These are phyloP conservation scores for Nothopassalora personata DNA, from an alignment of 2,329 filamentous ascomycete genomes.

Conservation along the genomic window DNA sequence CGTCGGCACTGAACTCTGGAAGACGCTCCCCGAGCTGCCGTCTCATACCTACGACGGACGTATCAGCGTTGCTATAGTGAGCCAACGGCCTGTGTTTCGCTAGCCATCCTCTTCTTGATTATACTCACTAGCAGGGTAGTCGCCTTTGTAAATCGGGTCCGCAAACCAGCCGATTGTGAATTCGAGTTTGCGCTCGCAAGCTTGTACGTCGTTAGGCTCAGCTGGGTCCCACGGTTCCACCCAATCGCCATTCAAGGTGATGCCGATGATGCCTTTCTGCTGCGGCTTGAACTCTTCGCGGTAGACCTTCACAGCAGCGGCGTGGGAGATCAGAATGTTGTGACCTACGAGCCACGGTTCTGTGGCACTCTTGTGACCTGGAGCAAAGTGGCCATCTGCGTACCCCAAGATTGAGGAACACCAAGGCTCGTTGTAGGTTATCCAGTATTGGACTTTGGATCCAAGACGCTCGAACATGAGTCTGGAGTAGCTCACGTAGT, in stretches of 20 bases:
- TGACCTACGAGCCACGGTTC: constrained; percentile 83
- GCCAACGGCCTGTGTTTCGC: neutral
- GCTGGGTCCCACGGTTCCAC: constrained; percentile 24
- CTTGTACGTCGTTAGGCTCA: constrained; percentile 7
- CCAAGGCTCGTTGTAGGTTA: constrained; percentile 61
- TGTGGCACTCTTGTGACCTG: constrained; percentile 69
- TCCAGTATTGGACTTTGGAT: constrained; percentile 74
- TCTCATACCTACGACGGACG: constrained; percentile 50
- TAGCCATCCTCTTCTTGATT: neutral
- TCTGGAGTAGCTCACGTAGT: constrained; percentile 74
- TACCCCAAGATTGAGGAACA: constrained; percentile 66
- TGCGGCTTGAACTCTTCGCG: constrained; percentile 72
- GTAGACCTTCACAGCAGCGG: constrained; percentile 73
- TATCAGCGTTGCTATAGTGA: neutral
- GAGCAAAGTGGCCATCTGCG: constrained; percentile 70
- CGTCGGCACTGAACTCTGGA: constrained; percentile 67
- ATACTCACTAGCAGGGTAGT: constrained; percentile 40
- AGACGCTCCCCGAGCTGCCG: constrained; percentile 74
- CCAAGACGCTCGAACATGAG: constrained; percentile 68
- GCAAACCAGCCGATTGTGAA: constrained; percentile 4
- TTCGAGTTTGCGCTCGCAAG: constrained; percentile 19
- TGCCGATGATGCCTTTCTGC: constrained; percentile 72
- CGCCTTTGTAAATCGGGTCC: constrained; percentile 2
- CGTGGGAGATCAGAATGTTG: constrained; percentile 71
- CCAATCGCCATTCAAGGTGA: constrained; percentile 72